These are phyloP conservation scores for Kwoniella shandongensis DNA, from an alignment of 768 basidiomycete species.

Conservation along the genomic window DNA sequence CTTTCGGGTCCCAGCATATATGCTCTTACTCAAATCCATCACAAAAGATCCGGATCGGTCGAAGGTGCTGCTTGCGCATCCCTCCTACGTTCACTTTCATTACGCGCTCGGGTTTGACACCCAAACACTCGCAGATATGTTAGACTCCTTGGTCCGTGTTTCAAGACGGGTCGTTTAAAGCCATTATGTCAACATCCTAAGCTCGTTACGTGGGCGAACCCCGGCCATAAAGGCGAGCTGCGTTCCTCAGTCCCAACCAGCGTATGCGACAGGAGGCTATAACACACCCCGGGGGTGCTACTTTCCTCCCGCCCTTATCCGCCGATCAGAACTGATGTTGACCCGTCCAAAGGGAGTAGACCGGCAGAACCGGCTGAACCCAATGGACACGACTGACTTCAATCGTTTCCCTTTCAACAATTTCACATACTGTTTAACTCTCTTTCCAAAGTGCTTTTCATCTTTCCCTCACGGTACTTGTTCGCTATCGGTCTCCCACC, in stretches of 20 bases:
- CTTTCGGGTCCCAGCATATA: constrained; percentile 84
- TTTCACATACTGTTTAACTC: constrained; percentile 79
- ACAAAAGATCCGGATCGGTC: constrained; percentile 72
- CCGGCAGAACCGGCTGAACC: constrained; percentile 63
- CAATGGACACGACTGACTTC: constrained; percentile 66
- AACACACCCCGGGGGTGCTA: constrained; percentile 67
- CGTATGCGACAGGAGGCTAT: constrained; percentile 63
- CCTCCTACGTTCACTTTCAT: constrained; percentile 70
- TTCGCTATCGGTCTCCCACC: constrained; percentile 80
- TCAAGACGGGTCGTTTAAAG: constrained; percentile 79
- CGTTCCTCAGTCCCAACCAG: constrained; percentile 64
- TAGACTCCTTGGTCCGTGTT: constrained; percentile 85
- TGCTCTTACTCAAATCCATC: constrained; percentile 76
- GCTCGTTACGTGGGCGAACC: constrained; percentile 61
- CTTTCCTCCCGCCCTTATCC: constrained; percentile 65
- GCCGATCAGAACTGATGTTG: constrained; percentile 66
- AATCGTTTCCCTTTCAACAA: constrained; percentile 76
- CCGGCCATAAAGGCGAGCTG: constrained; percentile 63
- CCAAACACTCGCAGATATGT: constrained; percentile 78
- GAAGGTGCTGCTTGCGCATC: constrained; percentile 68
- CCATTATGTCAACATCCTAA: constrained; percentile 76
- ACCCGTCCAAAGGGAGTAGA: constrained; percentile 63
- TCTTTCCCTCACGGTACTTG: constrained; percentile 81
- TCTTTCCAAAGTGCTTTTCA: constrained; percentile 79
- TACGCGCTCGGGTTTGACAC: constrained; percentile 68